Evolutionary conservation across 148 eudicot genomes (phyloP), one percentile per base, ranked within the genome.

Genomic region (Camellia granthamiana): DNA sequence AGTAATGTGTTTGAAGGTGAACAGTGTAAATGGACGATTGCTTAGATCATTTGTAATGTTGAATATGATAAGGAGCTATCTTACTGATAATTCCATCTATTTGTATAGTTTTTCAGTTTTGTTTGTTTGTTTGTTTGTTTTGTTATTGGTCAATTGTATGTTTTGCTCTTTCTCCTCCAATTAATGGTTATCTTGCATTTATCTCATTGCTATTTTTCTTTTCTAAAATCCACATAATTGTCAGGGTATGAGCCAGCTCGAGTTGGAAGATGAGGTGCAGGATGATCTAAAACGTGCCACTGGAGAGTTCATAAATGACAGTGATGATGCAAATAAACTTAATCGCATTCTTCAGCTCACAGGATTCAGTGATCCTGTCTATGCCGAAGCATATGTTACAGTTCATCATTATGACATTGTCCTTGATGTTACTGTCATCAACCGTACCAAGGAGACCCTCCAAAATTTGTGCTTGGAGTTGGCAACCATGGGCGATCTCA

Each of bases 401-500:
- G 98, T 95, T 85, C 97, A 95, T 89, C 98, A 95, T 82, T 93
- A 95, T 83, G 97, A 95, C 81, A 93, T 95, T 88, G 94, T 95
- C 74, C 97, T 95, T 70, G 98, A 95, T 88, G 97, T 95, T 75
- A 93, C 98, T 55, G 91, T 95, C 61, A 93, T 95, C 68, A 93
- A 95, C 74, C 89, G 98, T 81, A 95, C 98, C 14, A 95, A 91
- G 86, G 96, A 93, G 77, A 95, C 98, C 56, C 88, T 95, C 83
- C 98, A 95, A 84, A 95, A 95, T 83, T 71, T 95, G 83, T 93
- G 98, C 88, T 86, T 95, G 88, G 98, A 95, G 87, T 86, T 95
- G 89, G 97, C 97, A 65, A 95, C 96, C 54, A 95, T 95, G 98
- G 98, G 98, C 74, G 98, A 95, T 82, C 97, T 95, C 77, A 95